A percentile compares a stretch with the other conserved stretches of the same genome.
phyloP scores from a whole-genome alignment of 306 rosid genomes.

The Cicer cuneatum region DNA sequence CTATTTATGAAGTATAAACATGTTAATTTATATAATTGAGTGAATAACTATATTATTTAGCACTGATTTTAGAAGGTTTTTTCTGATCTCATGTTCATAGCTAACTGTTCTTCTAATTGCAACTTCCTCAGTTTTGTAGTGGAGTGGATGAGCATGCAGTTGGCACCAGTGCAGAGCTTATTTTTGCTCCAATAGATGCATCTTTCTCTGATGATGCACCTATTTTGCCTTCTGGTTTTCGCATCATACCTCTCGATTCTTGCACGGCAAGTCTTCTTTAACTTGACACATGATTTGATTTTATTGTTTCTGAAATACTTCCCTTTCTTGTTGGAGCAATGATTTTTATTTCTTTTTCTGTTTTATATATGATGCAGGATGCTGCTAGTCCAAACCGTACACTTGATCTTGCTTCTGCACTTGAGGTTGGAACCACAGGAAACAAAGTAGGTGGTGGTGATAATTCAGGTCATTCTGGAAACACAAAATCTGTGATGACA shows the following conservation, averaged over 20 bases:
- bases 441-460: conserved; percentile 71
- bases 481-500: conserved; percentile 94
- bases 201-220: conserved; percentile 97
- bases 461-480: conserved; percentile 62
- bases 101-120: conserved; percentile 44
- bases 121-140: conserved; percentile 72
- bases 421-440: conserved; percentile 82
- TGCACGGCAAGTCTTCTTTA: conserved; percentile 52
- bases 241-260: conserved; percentile 92
- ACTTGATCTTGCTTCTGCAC: conserved; percentile 97
- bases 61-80: conserved; percentile 20
- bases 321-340: conserved; percentile 4
- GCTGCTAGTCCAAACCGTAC: conserved; percentile 89
- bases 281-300: not conserved
- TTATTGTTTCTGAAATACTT: not conserved
- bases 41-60: conserved; percentile 6
- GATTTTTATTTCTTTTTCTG: conserved; percentile 19
- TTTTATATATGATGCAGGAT: conserved; percentile 57
- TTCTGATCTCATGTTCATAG: not conserved
- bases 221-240: conserved; percentile 94
- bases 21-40: conserved; percentile 1
- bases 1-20: not conserved
- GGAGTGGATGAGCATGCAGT: conserved; percentile 91
- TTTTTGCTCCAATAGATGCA: conserved; percentile 98
- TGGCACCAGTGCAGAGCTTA: conserved; percentile 86